phyloP scores from a whole-genome alignment of 345 rosid species.

The Gossypium raimondii region DNA sequence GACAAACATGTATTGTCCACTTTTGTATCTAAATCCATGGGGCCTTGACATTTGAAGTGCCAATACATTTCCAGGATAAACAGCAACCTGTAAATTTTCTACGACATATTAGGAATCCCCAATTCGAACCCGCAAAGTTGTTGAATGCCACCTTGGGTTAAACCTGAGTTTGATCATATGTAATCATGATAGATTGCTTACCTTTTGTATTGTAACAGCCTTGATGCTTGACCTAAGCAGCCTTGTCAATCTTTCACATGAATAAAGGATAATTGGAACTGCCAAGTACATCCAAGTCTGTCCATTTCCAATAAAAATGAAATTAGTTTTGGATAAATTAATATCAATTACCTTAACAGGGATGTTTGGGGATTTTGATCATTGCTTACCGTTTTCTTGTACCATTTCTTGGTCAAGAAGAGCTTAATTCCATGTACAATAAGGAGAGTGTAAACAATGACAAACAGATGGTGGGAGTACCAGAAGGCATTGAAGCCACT shows the following conservation, averaged over 20 bases:
- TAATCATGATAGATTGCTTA: neutral
- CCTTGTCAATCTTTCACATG: constrained; percentile 53
- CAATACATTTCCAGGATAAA: constrained; percentile 77
- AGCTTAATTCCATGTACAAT: constrained; percentile 61
- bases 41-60: constrained; percentile 76
- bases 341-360: neutral
- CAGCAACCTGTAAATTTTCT: constrained; percentile 39
- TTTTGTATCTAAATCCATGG: constrained; percentile 67
- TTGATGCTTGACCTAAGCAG: constrained; percentile 69
- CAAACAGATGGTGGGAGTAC: constrained; percentile 78
- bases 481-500: constrained; percentile 86
- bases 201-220: constrained; percentile 64
- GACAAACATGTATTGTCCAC: constrained; percentile 82
- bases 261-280: constrained; percentile 52
- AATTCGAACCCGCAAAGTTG: neutral
- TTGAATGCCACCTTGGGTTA: neutral
- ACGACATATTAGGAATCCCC: neutral
- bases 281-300: constrained; percentile 88
- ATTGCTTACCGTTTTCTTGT: constrained; percentile 55
- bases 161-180: neutral
- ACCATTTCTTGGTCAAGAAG: constrained; percentile 60
- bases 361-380: neutral
- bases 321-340: neutral
- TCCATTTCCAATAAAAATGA: neutral
- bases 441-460: constrained; percentile 64